These are phyloP conservation scores for Rhodotorula sp. DNA, from an alignment of 1,284 basidiomycete species.

Conservation along the genomic window DNA sequence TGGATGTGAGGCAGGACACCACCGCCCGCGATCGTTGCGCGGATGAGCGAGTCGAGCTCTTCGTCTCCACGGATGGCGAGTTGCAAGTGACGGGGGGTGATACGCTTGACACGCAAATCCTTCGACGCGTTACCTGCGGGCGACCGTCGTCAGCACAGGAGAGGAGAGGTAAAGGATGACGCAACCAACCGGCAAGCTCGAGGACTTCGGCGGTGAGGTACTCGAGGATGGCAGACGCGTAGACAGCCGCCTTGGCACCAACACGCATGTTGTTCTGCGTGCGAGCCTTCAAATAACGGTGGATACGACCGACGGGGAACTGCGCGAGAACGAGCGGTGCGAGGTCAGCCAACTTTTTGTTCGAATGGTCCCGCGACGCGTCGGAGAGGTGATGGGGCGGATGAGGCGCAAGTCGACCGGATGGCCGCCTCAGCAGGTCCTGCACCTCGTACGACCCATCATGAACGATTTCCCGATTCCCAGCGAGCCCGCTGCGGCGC, in stretches of 20 bases:
- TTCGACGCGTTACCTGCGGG: conserved; percentile 86
- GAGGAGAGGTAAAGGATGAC: conserved; percentile 42
- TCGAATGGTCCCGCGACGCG: background rate
- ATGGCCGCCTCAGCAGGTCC: background rate
- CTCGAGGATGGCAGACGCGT: conserved; percentile 85
- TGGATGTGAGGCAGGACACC: conserved; percentile 96
- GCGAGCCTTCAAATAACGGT: conserved; percentile 87
- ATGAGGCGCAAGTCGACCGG: background rate
- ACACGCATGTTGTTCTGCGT: conserved; percentile 92
- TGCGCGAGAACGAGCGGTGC: conserved; percentile 45
- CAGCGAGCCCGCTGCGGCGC: too few relatives aligned
- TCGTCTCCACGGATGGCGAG: conserved; percentile 95
- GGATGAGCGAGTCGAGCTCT: conserved; percentile 64
- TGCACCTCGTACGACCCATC: background rate
- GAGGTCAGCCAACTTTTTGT: background rate
- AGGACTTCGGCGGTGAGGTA: conserved; percentile 88
- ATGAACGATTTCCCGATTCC: too few relatives aligned
- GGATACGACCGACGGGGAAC: conserved; percentile 92
- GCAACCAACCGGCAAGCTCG: conserved; percentile 69
- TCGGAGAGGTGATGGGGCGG: background rate
- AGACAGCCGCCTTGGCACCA: conserved; percentile 87
- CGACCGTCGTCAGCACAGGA: background rate
- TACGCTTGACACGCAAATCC: conserved; percentile 92
- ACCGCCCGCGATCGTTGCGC: conserved; percentile 65
- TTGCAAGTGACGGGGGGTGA: conserved; percentile 89